Evolutionary conservation across 768 basidiomycete species (phyloP).

Genomic region (Nidularia sp.): DNA sequence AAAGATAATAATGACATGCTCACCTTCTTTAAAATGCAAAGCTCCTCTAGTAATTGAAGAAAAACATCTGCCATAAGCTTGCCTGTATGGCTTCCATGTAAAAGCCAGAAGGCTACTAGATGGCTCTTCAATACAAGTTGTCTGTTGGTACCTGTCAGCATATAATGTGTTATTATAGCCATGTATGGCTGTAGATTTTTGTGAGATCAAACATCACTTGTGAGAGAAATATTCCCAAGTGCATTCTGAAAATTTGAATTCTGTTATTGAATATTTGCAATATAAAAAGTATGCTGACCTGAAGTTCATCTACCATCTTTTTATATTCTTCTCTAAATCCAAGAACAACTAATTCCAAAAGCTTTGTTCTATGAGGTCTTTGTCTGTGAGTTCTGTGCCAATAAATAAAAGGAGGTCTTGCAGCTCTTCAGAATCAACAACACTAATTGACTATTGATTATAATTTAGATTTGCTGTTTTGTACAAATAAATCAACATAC

Average conservation of each 20-base stretch:
- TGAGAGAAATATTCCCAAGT: slow-evolving; percentile 23
- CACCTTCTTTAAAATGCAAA: slow-evolving; percentile 15
- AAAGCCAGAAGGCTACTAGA: slow-evolving; percentile 23
- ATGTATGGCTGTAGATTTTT: slow-evolving; percentile 17
- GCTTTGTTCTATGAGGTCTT: slow-evolving; percentile 27
- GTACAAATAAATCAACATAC: slow-evolving; percentile 11
- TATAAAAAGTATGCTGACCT: not conserved
- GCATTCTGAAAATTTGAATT: slow-evolving; percentile 10
- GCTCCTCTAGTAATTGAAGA: slow-evolving; percentile 16
- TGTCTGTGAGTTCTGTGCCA: slow-evolving; percentile 18
- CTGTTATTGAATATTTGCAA: not conserved
- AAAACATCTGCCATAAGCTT: slow-evolving; percentile 17
- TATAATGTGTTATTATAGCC: slow-evolving; percentile 27
- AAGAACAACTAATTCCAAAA: slow-evolving; percentile 20
- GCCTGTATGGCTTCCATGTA: slow-evolving; percentile 25
- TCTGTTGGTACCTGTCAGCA: slow-evolving; percentile 8
- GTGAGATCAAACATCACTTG: slow-evolving; percentile 29
- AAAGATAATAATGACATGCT: not conserved
- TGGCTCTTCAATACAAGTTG: slow-evolving; percentile 14
- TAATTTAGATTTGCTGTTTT: not conserved
- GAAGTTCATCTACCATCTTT: slow-evolving; percentile 5
- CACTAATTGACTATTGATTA: slow-evolving; percentile 25
- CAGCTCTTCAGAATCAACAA: slow-evolving; percentile 29
- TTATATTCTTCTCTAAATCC: slow-evolving; percentile 14
- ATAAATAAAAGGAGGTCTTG: slow-evolving; percentile 23